Evolutionary conservation across 2,329 filamentous ascomycete genomes (phyloP), one percentile per base, ranked within the genome.

Genomic region (Pseudocercospora fijiensis): DNA sequence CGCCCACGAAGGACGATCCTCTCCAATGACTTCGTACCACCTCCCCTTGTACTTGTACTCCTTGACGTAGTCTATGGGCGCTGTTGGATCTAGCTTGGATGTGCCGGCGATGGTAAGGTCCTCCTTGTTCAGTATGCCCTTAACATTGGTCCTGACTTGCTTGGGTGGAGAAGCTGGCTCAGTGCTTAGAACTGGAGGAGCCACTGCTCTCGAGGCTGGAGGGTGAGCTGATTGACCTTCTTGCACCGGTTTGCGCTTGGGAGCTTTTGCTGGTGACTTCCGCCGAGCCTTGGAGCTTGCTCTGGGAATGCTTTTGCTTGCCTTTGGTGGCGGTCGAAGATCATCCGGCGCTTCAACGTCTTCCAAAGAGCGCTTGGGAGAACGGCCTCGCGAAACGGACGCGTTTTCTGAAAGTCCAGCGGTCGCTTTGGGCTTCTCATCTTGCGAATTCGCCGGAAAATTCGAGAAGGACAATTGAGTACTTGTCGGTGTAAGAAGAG

Each of bases 1-100:
- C 5, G 67, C 67, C 67, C 67, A 69, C 5, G 43, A 24, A 10
- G 67, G 67, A 9, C 61, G 28, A 3, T 58, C 67, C 10, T 28
- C 43, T 9, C 61, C 63, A 3, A 57, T 61, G 33, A 63, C 37
- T 28, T 67, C 65, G 22, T 66, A 69, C 67, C 67, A 69, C 47
- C 61, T 64, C 10, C 62, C 65, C 7, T 56, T 63, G 53, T 45
- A 55, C 45, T 63, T 61, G 58, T 57, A 61, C 49, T 64, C 58
- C 28, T 53, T 65, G 27, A 67, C 56, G 20, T 57, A 59, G n/a
- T 62, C 53, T 7, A 51, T 28, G 37, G 30, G 58, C n/a, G 27
- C 59, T 43, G 56, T 58, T 20, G 65, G 65, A 51, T 67, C 67
- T 8, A 69, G 60, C 28, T n/a, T 56, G 7, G 62, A 37, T 26